These are phyloP conservation scores for Cyberlindnera japonica DNA, from an alignment of 805 yeast genomes.

Conservation along the genomic window DNA sequence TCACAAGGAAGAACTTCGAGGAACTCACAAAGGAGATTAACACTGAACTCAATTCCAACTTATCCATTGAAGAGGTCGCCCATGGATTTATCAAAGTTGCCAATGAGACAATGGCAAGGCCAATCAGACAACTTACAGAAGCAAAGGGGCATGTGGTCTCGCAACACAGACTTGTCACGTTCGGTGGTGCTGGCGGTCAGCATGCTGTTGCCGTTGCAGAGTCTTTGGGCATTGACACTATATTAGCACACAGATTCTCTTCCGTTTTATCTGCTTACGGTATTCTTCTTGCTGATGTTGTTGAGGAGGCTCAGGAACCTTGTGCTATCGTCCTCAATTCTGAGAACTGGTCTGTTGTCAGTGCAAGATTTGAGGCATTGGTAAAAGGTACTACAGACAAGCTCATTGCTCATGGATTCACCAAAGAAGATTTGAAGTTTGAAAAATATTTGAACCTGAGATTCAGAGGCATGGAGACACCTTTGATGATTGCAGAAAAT, in stretches of 20 bases:
- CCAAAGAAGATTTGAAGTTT: constrained; percentile 39
- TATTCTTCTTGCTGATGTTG: constrained; percentile 82
- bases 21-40: constrained; percentile 58
- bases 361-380: constrained; percentile 44
- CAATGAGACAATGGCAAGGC: constrained; percentile 86
- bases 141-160: constrained; percentile 71
- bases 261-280: constrained; percentile 87
- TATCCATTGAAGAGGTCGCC: constrained; percentile 68
- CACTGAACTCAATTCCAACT: constrained; percentile 31
- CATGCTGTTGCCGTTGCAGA: constrained; percentile 78
- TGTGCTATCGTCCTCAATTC: constrained; percentile 43
- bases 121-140: constrained; percentile 80
- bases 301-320: constrained; percentile 75
- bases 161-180: constrained; percentile 70
- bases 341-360: constrained; percentile 33
- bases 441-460: constrained; percentile 75
- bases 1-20: constrained; percentile 45
- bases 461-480: constrained; percentile 88
- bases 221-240: constrained; percentile 61
- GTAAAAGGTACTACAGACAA: constrained; percentile 38
- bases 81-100: constrained; percentile 81
- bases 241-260: constrained; percentile 75
- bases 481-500: constrained; percentile 56
- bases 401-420: constrained; percentile 52
- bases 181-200: constrained; percentile 96